Evolutionary conservation across 2,329 filamentous ascomycete genomes (phyloP).

Genomic region (Sclerotinia trifoliorum): DNA sequence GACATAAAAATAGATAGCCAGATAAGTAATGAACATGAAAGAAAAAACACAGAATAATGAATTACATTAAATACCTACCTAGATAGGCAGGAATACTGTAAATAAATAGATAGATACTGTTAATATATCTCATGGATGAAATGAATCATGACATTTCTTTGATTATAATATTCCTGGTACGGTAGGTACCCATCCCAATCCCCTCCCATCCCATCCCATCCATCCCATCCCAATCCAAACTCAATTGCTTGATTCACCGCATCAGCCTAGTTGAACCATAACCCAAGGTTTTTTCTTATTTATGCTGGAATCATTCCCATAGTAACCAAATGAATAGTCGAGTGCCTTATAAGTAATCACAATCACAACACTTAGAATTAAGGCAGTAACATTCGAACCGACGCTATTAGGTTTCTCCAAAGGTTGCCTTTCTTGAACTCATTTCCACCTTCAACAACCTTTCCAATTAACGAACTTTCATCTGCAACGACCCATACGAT

Average conservation of each 20-base stretch:
- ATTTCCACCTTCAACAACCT: slow-evolving; percentile 26
- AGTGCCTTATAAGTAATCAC: neutral
- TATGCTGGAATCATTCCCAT: slow-evolving; percentile 14
- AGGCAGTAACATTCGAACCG: slow-evolving; percentile 19
- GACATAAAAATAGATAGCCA: neutral
- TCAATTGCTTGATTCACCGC: slow-evolving; percentile 7
- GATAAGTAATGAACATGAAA: neutral
- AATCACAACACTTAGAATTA: neutral
- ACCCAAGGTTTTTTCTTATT: slow-evolving; percentile 1
- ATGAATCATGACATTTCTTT: neutral
- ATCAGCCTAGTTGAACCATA: neutral
- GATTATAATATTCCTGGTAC: neutral
- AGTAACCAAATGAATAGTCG: slow-evolving; percentile 7
- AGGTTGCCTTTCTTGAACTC: slow-evolving; percentile 23
- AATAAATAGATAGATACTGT: neutral
- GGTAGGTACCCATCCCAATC: neutral
- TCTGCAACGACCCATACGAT: slow-evolving; percentile 23
- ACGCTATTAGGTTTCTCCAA: slow-evolving; percentile 24
- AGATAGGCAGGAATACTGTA: neutral
- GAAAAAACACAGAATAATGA: neutral
- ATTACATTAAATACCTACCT: neutral
- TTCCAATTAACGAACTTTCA: slow-evolving; percentile 24
- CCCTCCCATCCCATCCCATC: neutral
- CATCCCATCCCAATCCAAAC: neutral
- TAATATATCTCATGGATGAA: neutral